Conservation (phyloP, 2,329 filamentous ascomycete genomes). For the Xylaria sp. region DNA sequence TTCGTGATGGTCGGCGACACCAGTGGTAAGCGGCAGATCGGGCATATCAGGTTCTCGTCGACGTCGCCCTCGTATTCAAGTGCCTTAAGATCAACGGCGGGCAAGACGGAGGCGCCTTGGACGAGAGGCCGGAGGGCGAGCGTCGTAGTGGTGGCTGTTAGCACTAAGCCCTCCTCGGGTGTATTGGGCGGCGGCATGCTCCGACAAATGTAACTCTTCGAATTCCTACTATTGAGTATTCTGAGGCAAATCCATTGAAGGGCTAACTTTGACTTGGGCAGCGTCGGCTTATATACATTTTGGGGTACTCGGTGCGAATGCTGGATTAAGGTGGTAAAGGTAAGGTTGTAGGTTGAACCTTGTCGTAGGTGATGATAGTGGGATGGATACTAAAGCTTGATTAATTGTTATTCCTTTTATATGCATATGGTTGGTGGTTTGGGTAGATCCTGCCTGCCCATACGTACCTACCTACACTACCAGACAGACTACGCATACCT, state of each 20-base stretch:
- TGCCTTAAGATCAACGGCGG: slow-evolving; percentile 56
- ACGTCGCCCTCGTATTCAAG: slow-evolving; percentile 56
- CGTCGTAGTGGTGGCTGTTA: slow-evolving; percentile 37
- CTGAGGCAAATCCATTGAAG: slow-evolving; percentile 28
- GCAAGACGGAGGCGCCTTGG: slow-evolving; percentile 33
- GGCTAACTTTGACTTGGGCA: slow-evolving; percentile 6
- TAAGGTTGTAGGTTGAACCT: neutral
- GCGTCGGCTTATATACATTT: slow-evolving; percentile 11
- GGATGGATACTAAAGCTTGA: neutral
- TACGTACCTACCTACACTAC: too few relatives aligned
- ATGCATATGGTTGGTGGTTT: neutral
- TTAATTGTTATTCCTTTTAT: neutral
- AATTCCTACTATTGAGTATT: slow-evolving; percentile 24
- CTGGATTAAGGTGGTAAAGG: too few relatives aligned
- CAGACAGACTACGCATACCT: too few relatives aligned
- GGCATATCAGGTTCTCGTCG: slow-evolving; percentile 62
- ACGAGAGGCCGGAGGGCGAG: slow-evolving; percentile 45
- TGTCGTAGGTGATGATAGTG: neutral
- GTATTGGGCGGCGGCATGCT: slow-evolving; percentile 53
- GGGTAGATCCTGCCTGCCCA: too few relatives aligned
- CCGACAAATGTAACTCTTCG: neutral
- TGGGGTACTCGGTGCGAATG: neutral
- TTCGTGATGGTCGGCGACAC: slow-evolving; percentile 69
- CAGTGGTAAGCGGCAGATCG: slow-evolving; percentile 70
- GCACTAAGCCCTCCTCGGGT: slow-evolving; percentile 49